Conservation (phyloP, 1,139 yeast species). For the Candida pseudocylindracea region DNA sequence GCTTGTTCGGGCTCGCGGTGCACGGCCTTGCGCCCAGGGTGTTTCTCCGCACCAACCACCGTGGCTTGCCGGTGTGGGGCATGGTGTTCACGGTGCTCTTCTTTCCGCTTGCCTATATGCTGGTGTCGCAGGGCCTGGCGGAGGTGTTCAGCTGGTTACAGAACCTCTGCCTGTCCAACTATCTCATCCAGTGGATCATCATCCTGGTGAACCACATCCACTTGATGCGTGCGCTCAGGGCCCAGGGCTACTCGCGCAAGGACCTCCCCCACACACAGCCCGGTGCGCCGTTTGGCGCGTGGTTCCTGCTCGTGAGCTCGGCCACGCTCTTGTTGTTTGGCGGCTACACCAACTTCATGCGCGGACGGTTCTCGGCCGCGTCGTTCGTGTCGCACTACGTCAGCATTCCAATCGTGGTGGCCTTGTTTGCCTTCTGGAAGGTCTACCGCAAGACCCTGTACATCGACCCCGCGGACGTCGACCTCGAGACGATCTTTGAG, state of each 20-base stretch:
- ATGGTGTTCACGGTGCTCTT: slow-evolving; percentile 12
- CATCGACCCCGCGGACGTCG: slow-evolving; percentile 11
- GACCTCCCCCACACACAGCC: slow-evolving; percentile 12
- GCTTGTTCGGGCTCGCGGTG: slow-evolving; percentile 21
- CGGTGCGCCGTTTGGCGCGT: slow-evolving; percentile 10
- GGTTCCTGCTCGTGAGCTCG: slow-evolving; percentile 14
- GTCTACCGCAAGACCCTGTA: slow-evolving; percentile 8
- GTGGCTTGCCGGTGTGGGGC: slow-evolving; percentile 22
- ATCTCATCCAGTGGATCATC: slow-evolving; percentile 9
- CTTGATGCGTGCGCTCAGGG: slow-evolving; percentile 13
- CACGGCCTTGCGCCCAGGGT: slow-evolving; percentile 24
- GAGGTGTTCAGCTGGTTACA: slow-evolving; percentile 14
- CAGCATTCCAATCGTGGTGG: slow-evolving; percentile 11
- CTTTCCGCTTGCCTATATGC: slow-evolving; percentile 14
- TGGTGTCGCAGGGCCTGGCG: slow-evolving; percentile 13
- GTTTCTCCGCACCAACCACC: slow-evolving; percentile 16
- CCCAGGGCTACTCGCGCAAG: slow-evolving; percentile 14
- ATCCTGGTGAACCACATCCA: slow-evolving; percentile 12
- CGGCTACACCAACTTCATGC: slow-evolving; percentile 15
- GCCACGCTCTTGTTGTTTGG: slow-evolving; percentile 13
- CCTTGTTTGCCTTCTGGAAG: slow-evolving; percentile 10
- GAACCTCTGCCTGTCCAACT: slow-evolving; percentile 7
- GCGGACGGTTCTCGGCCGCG: slow-evolving; percentile 12
- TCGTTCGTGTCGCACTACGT: slow-evolving; percentile 16
- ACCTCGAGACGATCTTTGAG: slow-evolving; percentile 10